Percentiles rank a stretch among this genome's conserved stretches.
phyloP scores from a whole-genome alignment of 139 green algal genomes.

The Eudorina sp. region DNA sequence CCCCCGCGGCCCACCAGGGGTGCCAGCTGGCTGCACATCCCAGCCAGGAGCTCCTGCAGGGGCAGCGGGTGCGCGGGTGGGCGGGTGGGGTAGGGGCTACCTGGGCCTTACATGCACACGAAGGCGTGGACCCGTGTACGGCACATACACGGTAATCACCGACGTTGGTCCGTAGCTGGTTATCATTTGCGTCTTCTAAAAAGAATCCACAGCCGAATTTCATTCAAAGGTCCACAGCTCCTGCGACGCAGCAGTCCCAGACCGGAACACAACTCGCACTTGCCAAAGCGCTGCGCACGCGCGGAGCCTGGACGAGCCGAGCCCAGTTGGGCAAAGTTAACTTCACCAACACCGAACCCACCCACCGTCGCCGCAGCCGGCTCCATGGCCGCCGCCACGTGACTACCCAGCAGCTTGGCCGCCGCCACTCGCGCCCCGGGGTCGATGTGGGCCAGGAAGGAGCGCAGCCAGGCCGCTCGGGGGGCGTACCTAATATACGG shows the following conservation, averaged over 20 bases:
- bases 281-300: too few relatives aligned
- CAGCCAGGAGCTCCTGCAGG: conserved; percentile 54
- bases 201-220: background rate
- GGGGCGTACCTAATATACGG: conserved; percentile 44
- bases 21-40: conserved; percentile 34
- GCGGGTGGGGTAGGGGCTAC: background rate
- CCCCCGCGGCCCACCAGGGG: background rate
- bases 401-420: conserved; percentile 74
- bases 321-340: too few relatives aligned
- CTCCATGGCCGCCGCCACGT: conserved; percentile 1
- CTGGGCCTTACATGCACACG: background rate
- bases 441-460: conserved; percentile 72
- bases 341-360: too few relatives aligned
- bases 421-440: conserved; percentile 60
- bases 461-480: conserved; percentile 67
- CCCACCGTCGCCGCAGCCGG: background rate
- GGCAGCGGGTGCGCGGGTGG: background rate
- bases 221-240: background rate
- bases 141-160: too few relatives aligned
- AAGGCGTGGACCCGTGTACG: too few relatives aligned
- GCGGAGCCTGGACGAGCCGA: too few relatives aligned
- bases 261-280: too few relatives aligned
- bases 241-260: background rate
- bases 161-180: too few relatives aligned
- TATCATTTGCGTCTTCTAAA: too few relatives aligned